Conservation (phyloP, 306 rosid genomes). For the Vigna reflexopilosa region DNA sequence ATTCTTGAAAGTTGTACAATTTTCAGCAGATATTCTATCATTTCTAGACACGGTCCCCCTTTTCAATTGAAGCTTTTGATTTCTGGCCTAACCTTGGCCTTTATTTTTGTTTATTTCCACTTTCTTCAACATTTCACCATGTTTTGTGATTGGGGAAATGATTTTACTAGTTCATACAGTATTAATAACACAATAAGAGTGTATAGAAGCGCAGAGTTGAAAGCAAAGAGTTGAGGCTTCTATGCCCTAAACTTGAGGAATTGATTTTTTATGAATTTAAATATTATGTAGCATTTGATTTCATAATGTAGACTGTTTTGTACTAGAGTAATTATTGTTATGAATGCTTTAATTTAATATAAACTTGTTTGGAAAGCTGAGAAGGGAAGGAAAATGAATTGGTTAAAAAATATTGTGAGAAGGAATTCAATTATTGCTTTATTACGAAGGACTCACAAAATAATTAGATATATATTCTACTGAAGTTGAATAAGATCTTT, state of each 20-base stretch:
- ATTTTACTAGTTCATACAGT: neutral
- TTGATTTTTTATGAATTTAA: neutral
- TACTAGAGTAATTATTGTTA: neutral
- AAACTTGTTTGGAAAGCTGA: slow-evolving; percentile 20
- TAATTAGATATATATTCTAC: slow-evolving; percentile 15
- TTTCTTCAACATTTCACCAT: slow-evolving; percentile 21
- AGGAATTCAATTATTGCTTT: neutral
- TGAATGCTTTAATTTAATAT: neutral
- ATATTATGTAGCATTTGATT: neutral
- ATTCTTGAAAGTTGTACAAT: neutral
- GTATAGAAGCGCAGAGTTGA: neutral
- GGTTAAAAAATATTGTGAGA: neutral
- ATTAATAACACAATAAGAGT: neutral
- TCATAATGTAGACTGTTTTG: neutral
- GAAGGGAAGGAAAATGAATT: neutral
- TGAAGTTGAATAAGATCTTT: slow-evolving; percentile 29
- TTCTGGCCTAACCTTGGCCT: slow-evolving; percentile 15
- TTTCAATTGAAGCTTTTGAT: slow-evolving; percentile 14
- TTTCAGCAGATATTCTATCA: slow-evolving; percentile 14
- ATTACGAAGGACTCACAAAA: neutral
- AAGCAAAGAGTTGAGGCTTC: neutral
- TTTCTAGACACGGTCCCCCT: neutral
- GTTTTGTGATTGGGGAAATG: slow-evolving; percentile 26
- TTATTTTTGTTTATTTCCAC: slow-evolving; percentile 30
- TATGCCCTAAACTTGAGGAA: neutral